Conservation (phyloP, 2,329 filamentous ascomycete genomes). For the Monosporascus sp. region DNA sequence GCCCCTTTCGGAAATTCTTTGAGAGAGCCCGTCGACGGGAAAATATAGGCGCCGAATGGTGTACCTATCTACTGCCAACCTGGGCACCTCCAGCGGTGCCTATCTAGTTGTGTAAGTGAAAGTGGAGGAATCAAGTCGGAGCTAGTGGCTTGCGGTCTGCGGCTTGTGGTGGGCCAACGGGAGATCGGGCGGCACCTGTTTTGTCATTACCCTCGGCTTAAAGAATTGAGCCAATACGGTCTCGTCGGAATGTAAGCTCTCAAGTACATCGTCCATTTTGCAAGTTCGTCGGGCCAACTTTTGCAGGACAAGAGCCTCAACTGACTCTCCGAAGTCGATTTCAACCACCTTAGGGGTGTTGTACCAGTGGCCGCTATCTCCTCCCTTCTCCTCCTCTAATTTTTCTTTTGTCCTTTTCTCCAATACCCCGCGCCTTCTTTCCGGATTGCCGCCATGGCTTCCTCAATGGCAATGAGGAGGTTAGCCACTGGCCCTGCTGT, state of each 20-base stretch:
- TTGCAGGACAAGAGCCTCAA: slow-evolving; percentile 28
- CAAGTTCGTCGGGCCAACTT: slow-evolving; percentile 10
- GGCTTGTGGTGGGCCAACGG: background rate
- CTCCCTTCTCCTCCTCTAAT: slow-evolving; percentile 5
- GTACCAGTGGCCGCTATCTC: slow-evolving; percentile 1
- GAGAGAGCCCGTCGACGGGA: too few relatives aligned
- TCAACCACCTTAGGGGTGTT: background rate
- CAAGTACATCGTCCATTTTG: background rate
- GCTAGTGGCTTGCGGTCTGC: background rate
- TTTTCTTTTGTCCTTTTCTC: background rate
- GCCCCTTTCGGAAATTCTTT: background rate
- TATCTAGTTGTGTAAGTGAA: background rate
- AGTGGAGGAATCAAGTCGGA: background rate
- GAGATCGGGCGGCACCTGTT: background rate
- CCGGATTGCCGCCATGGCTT: slow-evolving; percentile 43
- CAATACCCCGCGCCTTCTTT: background rate
- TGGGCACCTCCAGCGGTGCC: background rate
- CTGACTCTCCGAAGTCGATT: background rate
- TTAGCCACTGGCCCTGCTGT: slow-evolving; percentile 52
- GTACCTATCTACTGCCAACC: too few relatives aligned
- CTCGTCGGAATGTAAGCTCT: background rate
- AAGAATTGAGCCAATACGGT: background rate
- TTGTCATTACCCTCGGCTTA: background rate
- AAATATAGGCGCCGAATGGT: too few relatives aligned
- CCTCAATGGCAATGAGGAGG: slow-evolving; percentile 60